Evolutionary conservation across 805 yeast genomes (phyloP).

Genomic region (Phaffomyces thermotolerans): DNA sequence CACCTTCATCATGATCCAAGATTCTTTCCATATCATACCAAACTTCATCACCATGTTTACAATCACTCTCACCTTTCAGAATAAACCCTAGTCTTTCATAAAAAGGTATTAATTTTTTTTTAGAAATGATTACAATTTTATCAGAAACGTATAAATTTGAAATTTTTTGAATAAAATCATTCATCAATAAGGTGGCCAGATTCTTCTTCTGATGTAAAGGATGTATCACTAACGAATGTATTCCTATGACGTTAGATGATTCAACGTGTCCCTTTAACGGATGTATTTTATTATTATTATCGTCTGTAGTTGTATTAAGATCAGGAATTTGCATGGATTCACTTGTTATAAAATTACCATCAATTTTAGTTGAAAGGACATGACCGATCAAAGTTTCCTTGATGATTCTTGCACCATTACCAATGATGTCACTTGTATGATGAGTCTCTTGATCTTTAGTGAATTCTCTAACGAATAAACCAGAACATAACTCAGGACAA

Average conservation of each 20-base stretch:
- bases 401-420: slow-evolving; percentile 30
- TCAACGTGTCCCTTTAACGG: slow-evolving; percentile 50
- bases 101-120: slow-evolving; percentile 60
- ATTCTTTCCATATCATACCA: slow-evolving; percentile 53
- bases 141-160: slow-evolving; percentile 83
- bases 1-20: slow-evolving; percentile 36
- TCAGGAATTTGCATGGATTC: slow-evolving; percentile 41
- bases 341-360: slow-evolving; percentile 42
- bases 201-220: slow-evolving; percentile 76
- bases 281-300: too few species aligned
- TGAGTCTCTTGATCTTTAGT: slow-evolving; percentile 22
- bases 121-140: slow-evolving; percentile 66
- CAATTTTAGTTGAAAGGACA: slow-evolving; percentile 68
- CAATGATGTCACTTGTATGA: slow-evolving; percentile 17
- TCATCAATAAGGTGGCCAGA: slow-evolving; percentile 73
- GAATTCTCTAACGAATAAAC: slow-evolving; percentile 74
- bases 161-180: slow-evolving; percentile 86
- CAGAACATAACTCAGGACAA: slow-evolving; percentile 89
- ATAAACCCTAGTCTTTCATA: slow-evolving; percentile 78
- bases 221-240: slow-evolving; percentile 75
- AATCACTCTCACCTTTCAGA: slow-evolving; percentile 56
- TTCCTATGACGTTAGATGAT: slow-evolving; percentile 62
- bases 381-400: slow-evolving; percentile 71
- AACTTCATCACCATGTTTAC: slow-evolving; percentile 47
- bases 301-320: too few species aligned